Evolutionary conservation across 2,329 filamentous ascomycete genomes (phyloP).

Genomic region (Madurella mycetomatis): DNA sequence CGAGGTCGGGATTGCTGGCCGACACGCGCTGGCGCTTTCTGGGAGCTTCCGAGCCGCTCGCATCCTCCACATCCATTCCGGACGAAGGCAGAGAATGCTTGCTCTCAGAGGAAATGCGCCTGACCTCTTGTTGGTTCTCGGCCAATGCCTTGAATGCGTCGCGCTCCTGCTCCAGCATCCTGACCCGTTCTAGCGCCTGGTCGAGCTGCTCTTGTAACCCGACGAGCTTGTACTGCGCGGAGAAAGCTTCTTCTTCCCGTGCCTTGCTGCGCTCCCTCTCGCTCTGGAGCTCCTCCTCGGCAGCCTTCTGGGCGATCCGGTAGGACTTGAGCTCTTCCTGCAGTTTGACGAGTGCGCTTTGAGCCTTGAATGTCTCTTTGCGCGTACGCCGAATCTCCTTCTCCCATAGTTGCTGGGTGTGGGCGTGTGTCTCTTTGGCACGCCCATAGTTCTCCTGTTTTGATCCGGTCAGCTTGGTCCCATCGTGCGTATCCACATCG

Average conservation of each 20-base stretch:
- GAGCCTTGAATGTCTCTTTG: conserved; percentile 72
- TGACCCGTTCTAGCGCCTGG: conserved; percentile 58
- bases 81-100: conserved; percentile 52
- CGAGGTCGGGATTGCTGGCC: conserved; percentile 54
- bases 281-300: conserved; percentile 56
- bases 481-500: background rate
- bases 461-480: background rate
- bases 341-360: conserved; percentile 64
- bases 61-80: conserved; percentile 24
- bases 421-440: conserved; percentile 64
- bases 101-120: conserved; percentile 67
- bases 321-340: conserved; percentile 68
- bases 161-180: conserved; percentile 66
- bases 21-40: conserved; percentile 59
- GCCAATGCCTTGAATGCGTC: conserved; percentile 69
- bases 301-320: conserved; percentile 49
- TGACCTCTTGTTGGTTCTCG: conserved; percentile 65
- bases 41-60: conserved; percentile 53
- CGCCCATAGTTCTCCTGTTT: conserved; percentile 64
- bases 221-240: conserved; percentile 61
- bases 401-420: conserved; percentile 65
- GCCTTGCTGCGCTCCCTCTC: conserved; percentile 59
- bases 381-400: conserved; percentile 66
- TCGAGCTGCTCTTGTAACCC: conserved; percentile 63
- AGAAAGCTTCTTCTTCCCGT: conserved; percentile 66